These are phyloP conservation scores for Salicornia ramosissima DNA, from an alignment of 148 eudicot genomes.

Conservation along the genomic window DNA sequence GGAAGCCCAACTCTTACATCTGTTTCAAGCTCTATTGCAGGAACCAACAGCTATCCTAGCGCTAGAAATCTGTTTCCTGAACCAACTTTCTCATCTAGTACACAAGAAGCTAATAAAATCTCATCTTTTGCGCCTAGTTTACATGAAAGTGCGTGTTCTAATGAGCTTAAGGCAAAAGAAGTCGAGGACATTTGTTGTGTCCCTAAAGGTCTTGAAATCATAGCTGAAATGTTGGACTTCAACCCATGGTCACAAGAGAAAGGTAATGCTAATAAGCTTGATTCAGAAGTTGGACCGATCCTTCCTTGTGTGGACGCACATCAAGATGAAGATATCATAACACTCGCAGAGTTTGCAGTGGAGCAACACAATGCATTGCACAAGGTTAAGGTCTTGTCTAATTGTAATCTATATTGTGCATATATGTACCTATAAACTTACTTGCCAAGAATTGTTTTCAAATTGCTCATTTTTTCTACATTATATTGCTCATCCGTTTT, in stretches of 20 bases:
- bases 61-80: too few species aligned
- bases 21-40: neutral
- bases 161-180: neutral
- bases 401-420: too few species aligned
- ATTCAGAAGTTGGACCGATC: neutral
- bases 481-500: too few species aligned
- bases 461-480: too few species aligned
- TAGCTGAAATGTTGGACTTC: slow-evolving; percentile 19
- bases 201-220: slow-evolving; percentile 21
- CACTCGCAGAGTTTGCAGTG: slow-evolving; percentile 28
- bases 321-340: slow-evolving; percentile 19
- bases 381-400: too few species aligned
- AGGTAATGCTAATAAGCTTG: neutral
- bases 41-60: too few species aligned
- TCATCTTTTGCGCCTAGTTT: neutral
- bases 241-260: slow-evolving; percentile 23
- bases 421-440: too few species aligned
- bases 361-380: slow-evolving; percentile 25
- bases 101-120: neutral
- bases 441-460: too few species aligned
- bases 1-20: neutral
- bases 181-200: neutral
- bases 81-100: neutral
- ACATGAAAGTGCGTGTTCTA: too few species aligned
- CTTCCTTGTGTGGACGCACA: slow-evolving; percentile 19